Base-by-base conservation (phyloP, 78 protist genomes). In the Monosiga brevicollis region DNA sequence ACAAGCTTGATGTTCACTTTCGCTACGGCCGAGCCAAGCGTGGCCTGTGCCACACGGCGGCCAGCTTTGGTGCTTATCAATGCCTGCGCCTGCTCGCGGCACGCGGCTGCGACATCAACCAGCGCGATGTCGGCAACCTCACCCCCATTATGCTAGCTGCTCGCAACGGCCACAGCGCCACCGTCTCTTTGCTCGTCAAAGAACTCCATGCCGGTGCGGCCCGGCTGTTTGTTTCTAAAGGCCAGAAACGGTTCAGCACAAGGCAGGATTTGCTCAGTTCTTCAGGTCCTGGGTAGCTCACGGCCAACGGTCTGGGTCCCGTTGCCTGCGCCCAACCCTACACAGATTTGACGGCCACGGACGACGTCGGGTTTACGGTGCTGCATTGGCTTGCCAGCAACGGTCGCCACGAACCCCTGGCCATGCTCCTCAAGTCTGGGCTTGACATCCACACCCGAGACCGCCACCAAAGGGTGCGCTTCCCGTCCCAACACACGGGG, bases 351-450 rank as follows among this genome's bases (percentile, higher is more conserved):
- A 26, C 25, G 26, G 29, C 6, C 22, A 6, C 34, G 42, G 41
- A 10, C 82, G 0, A 10, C 42, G 73, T 43, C 38, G 82, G 82
- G 34, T 34, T 78, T 2, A 78, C 82, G 29, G 62, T 34, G 73
- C 11, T 49, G 41, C 82, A 78, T 41, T 78, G 82, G 82, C 73
- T 78, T 0, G 82, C 82, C n/a, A 25, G 38, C 42, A 78, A 78
- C 73, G 82, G 82, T 1, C 82, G n/a, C 82, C 9, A 11, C 22
- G 42, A 35, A 32, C 24, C 29, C 42, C 29, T 78, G 40, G 25
- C 0, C 11, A 2, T 2, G 71, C n/a, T 77, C 71, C 70, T 77
- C 6, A 36, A 39, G 26, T 0, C 32, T 24, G 70, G 70, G 1
- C 71, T 32, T 26, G 71, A 20, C 62, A 40, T 76, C 2, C n/a